Conservation (phyloP, 306 rosid genomes). For the Castanea sativa region DNA sequence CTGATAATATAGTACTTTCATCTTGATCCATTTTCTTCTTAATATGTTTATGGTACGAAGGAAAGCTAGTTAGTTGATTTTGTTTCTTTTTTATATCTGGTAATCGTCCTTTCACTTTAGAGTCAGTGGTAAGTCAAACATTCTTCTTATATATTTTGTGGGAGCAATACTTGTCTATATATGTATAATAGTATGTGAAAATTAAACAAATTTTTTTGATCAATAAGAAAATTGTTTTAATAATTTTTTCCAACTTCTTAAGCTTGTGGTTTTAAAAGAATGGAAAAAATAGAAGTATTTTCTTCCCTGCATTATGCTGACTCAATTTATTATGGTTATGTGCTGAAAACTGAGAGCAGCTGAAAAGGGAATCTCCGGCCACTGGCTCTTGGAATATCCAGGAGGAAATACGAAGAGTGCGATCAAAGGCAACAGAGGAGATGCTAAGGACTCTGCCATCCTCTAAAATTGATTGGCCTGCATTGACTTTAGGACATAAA, state of each 20-base stretch:
- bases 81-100: background rate
- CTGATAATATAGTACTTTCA: background rate
- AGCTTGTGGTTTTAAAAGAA: background rate
- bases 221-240: background rate
- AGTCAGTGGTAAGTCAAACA: background rate
- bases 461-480: constrained; percentile 65
- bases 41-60: background rate
- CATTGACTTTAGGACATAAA: constrained; percentile 42
- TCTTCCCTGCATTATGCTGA: background rate
- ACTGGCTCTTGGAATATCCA: constrained; percentile 93
- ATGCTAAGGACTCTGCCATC: constrained; percentile 80
- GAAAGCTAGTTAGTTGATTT: background rate
- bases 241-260: background rate
- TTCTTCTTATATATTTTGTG: background rate
- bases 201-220: background rate
- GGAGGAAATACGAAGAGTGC: constrained; percentile 90
- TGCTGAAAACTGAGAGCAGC: constrained; percentile 47
- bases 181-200: background rate
- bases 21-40: too few relatives aligned
- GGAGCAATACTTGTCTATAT: background rate
- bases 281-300: background rate
- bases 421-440: constrained; percentile 92
- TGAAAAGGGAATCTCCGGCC: constrained; percentile 59
- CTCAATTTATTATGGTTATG: background rate
- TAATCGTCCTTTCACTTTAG: background rate